phyloP scores from a whole-genome alignment of 768 basidiomycete genomes.

The Boletus tylopilopsis region DNA sequence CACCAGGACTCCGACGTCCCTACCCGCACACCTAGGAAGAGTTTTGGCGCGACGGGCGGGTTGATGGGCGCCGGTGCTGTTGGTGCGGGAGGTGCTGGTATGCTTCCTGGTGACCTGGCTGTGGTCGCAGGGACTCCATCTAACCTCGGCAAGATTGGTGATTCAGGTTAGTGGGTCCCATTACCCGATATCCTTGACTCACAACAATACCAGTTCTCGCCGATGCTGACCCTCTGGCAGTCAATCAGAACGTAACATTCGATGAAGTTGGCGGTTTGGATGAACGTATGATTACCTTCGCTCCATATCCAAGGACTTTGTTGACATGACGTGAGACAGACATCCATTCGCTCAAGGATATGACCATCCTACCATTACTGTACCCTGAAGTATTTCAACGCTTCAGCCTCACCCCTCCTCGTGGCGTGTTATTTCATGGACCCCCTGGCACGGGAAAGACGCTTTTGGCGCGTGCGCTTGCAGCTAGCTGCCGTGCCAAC shows the following conservation, averaged over 20 bases:
- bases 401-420: constrained; percentile 90
- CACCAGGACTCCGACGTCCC: constrained; percentile 68
- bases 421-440: constrained; percentile 96
- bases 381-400: constrained; percentile 97
- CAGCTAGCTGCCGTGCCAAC: constrained; percentile 84
- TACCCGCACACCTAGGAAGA: constrained; percentile 67
- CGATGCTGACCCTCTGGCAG: constrained; percentile 93
- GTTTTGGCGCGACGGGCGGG: constrained; percentile 52
- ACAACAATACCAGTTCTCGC: constrained; percentile 59
- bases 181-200: constrained; percentile 15
- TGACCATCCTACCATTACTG: constrained; percentile 92
- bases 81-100: constrained; percentile 48
- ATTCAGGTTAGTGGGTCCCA: constrained; percentile 49
- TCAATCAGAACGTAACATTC: constrained; percentile 91
- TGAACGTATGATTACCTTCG: constrained; percentile 57
- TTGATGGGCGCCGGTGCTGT: constrained; percentile 45
- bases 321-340: constrained; percentile 43
- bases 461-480: constrained; percentile 87
- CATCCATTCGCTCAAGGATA: constrained; percentile 95
- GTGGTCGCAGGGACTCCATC: constrained; percentile 75
- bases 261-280: constrained; percentile 96
- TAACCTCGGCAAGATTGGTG: constrained; percentile 81
- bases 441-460: constrained; percentile 99
- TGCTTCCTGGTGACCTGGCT: constrained; percentile 57
- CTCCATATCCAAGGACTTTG: background rate